phyloP scores from a whole-genome alignment of 73 alveolate genomes.

The Paramecium octaurelia region DNA sequence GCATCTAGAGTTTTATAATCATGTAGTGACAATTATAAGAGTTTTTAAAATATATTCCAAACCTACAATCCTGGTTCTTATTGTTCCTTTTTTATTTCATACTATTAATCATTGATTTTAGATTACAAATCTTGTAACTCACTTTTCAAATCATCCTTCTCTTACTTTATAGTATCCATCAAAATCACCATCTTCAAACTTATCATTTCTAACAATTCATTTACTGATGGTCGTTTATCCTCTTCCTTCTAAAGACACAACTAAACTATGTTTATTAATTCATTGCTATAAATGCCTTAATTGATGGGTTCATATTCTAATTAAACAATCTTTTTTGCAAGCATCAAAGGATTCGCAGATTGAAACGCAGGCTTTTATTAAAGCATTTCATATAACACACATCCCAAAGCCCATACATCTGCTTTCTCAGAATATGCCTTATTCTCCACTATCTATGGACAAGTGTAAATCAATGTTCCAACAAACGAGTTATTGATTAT shows the following conservation, averaged over 20 bases:
- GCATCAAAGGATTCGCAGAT: slow-evolving; percentile 83
- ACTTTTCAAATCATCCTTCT: not conserved
- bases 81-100: not conserved
- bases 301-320: slow-evolving; percentile 85
- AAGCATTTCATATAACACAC: slow-evolving; percentile 91
- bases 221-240: slow-evolving; percentile 32
- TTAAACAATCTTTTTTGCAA: slow-evolving; percentile 85
- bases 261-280: slow-evolving; percentile 41
- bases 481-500: slow-evolving; percentile 75
- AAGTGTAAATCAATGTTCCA: slow-evolving; percentile 82
- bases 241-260: slow-evolving; percentile 37
- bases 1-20: not conserved
- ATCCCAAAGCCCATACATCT: slow-evolving; percentile 97
- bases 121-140: not conserved
- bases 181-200: not conserved
- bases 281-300: slow-evolving; percentile 31
- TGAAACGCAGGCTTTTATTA: slow-evolving; percentile 91
- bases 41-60: not conserved
- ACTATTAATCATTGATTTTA: not conserved
- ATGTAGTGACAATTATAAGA: not conserved
- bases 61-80: not conserved
- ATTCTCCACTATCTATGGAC: slow-evolving; percentile 86
- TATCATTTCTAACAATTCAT: slow-evolving; percentile 20
- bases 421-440: slow-evolving; percentile 89
- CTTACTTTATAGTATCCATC: not conserved